A percentile compares a stretch with the other conserved stretches of the same genome.
Evolutionary conservation across 306 rosid genomes (phyloP).

Genomic region (Fagus crenata): DNA sequence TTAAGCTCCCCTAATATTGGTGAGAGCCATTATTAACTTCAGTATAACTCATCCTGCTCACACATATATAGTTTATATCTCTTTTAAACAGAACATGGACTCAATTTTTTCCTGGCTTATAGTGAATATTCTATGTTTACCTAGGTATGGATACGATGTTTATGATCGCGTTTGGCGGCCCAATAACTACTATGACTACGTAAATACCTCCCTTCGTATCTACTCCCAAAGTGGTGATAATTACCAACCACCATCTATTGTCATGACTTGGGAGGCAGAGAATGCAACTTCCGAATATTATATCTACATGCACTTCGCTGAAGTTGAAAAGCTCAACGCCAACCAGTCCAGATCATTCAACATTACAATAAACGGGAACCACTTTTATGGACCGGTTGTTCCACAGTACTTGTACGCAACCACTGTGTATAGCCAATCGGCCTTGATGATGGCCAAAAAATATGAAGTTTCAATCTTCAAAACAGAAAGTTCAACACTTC

Average conservation of each 20-base stretch:
- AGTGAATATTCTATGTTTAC: neutral
- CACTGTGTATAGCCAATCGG: neutral
- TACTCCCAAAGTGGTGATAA: neutral
- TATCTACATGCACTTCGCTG: conserved; percentile 34
- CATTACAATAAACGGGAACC: neutral
- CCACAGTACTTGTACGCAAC: neutral
- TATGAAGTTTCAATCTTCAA: conserved; percentile 3
- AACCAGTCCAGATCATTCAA: conserved; percentile 39
- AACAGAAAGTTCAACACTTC: conserved; percentile 35
- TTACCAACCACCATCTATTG: conserved; percentile 28
- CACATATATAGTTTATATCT: too few relatives aligned
- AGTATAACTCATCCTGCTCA: too few relatives aligned
- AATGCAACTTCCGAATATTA: neutral
- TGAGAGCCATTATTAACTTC: too few relatives aligned
- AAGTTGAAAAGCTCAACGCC: conserved; percentile 6
- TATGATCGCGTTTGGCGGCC: conserved; percentile 35
- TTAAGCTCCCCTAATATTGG: too few relatives aligned
- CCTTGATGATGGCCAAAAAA: neutral
- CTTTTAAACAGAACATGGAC: neutral
- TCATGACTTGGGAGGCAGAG: conserved; percentile 22
- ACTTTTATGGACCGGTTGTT: neutral
- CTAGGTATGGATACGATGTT: conserved; percentile 41
- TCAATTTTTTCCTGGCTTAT: neutral
- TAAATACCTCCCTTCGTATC: neutral
- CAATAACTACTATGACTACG: neutral